phyloP scores from a whole-genome alignment of 148 eudicot species.

The Persicaria maculosa region DNA sequence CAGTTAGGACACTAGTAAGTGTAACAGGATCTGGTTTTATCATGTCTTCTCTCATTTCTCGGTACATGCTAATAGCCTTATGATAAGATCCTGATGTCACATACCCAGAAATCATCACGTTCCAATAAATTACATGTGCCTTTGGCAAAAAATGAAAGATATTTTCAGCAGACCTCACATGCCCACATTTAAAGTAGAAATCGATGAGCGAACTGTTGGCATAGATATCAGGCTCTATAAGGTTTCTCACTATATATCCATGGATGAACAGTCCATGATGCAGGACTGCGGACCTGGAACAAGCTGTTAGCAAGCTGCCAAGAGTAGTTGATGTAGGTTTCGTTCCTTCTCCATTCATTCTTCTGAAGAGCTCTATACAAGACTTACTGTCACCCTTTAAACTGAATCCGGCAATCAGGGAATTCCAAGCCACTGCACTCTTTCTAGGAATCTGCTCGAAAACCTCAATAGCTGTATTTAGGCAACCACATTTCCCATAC shows the following conservation, averaged over 20 bases:
- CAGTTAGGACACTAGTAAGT: slow-evolving; percentile 29
- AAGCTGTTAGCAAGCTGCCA: slow-evolving; percentile 35
- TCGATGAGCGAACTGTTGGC: slow-evolving; percentile 33
- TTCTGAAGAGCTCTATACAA: slow-evolving; percentile 27
- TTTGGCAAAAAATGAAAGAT: slow-evolving; percentile 26
- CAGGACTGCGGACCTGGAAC: slow-evolving; percentile 35
- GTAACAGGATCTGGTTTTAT: slow-evolving; percentile 34
- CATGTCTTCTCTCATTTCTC: slow-evolving; percentile 25
- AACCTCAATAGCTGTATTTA: slow-evolving; percentile 26
- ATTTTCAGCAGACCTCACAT: slow-evolving; percentile 26
- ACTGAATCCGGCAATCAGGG: slow-evolving; percentile 34
- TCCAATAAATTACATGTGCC: slow-evolving; percentile 32
- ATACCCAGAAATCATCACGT: slow-evolving; percentile 47
- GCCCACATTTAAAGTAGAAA: slow-evolving; percentile 37
- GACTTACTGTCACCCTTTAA: slow-evolving; percentile 30
- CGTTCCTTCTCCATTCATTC: slow-evolving; percentile 26
- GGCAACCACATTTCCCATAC: slow-evolving; percentile 37
- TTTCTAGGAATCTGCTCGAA: slow-evolving; percentile 24
- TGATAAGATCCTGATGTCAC: slow-evolving; percentile 30
- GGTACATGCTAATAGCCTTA: slow-evolving; percentile 29
- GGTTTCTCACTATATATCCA: slow-evolving; percentile 33
- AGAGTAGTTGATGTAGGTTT: slow-evolving; percentile 32
- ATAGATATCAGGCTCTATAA: slow-evolving; percentile 21
- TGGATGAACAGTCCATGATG: slow-evolving; percentile 34
- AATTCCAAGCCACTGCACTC: slow-evolving; percentile 33